Percentiles rank a stretch among this genome's conserved stretches.
Evolutionary conservation across 176 grass and related monocot species (phyloP).

Genomic region (Eragrostis nindensis): DNA sequence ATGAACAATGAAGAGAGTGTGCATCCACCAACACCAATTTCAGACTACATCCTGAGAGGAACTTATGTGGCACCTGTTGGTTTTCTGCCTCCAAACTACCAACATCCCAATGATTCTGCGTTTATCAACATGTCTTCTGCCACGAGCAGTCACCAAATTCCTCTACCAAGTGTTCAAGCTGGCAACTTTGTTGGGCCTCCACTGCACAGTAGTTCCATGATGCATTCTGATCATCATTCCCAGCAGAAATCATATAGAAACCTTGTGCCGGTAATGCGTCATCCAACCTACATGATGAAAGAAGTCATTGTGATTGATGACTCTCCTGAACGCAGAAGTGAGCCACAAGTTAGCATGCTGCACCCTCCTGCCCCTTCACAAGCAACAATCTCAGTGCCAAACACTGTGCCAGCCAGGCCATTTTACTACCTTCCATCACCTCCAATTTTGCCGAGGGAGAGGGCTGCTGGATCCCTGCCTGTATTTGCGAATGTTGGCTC

Average conservation of each 20-base stretch:
- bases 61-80: conserved; percentile 56
- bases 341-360: conserved; percentile 46
- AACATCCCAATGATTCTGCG: conserved; percentile 45
- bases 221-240: conserved; percentile 43
- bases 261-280: conserved; percentile 40
- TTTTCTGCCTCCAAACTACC: conserved; percentile 56
- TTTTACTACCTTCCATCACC: conserved; percentile 67
- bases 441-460: conserved; percentile 53
- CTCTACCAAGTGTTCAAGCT: conserved; percentile 43
- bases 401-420: conserved; percentile 40
- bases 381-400: conserved; percentile 38
- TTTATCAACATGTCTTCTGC: conserved; percentile 48
- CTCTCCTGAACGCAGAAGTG: conserved; percentile 51
- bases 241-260: conserved; percentile 47
- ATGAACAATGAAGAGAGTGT: conserved; percentile 79
- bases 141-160: conserved; percentile 42
- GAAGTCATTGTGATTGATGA: conserved; percentile 78
- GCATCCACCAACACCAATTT: conserved; percentile 58
- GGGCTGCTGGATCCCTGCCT: conserved; percentile 49
- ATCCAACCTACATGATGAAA: conserved; percentile 58
- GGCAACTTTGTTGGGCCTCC: conserved; percentile 42
- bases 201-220: conserved; percentile 43
- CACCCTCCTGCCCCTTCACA: conserved; percentile 36
- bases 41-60: conserved; percentile 47
- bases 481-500: conserved; percentile 44